These are phyloP conservation scores for Kodamaea ohmeri DNA, from an alignment of 1,139 yeast species.

Conservation along the genomic window DNA sequence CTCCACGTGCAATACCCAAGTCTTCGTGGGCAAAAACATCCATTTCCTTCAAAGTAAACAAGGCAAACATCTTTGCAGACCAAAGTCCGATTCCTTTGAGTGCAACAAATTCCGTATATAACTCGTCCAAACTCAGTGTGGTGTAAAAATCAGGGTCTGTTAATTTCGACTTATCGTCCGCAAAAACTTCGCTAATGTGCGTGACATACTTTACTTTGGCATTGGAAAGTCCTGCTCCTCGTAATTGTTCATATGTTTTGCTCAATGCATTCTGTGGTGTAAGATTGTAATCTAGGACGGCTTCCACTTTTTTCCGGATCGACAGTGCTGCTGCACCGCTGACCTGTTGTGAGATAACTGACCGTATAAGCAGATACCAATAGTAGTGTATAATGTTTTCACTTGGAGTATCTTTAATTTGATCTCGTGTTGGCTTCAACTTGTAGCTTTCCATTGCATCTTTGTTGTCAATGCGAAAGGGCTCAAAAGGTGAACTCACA, in stretches of 20 bases:
- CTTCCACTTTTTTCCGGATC: conserved; percentile 49
- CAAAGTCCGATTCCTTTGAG: conserved; percentile 86
- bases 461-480: conserved; percentile 18
- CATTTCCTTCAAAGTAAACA: conserved; percentile 63
- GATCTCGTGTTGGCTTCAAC: neutral
- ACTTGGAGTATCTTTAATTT: conserved; percentile 16
- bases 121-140: conserved; percentile 38
- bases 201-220: conserved; percentile 65
- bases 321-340: conserved; percentile 80
- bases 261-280: conserved; percentile 48
- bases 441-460: neutral
- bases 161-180: conserved; percentile 35
- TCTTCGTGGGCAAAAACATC: conserved; percentile 80
- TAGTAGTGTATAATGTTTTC: conserved; percentile 20
- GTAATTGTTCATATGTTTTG: conserved; percentile 45
- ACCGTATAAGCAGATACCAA: conserved; percentile 40
- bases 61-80: conserved; percentile 86
- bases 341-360: conserved; percentile 75
- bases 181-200: conserved; percentile 59
- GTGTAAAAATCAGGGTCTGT: conserved; percentile 28
- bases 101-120: conserved; percentile 52
- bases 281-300: conserved; percentile 44
- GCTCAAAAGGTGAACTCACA: conserved; percentile 30
- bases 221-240: conserved; percentile 67
- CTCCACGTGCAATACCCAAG: conserved; percentile 82